Base-by-base conservation (phyloP, 768 basidiomycete species). In the Podaxis sp. region DNA sequence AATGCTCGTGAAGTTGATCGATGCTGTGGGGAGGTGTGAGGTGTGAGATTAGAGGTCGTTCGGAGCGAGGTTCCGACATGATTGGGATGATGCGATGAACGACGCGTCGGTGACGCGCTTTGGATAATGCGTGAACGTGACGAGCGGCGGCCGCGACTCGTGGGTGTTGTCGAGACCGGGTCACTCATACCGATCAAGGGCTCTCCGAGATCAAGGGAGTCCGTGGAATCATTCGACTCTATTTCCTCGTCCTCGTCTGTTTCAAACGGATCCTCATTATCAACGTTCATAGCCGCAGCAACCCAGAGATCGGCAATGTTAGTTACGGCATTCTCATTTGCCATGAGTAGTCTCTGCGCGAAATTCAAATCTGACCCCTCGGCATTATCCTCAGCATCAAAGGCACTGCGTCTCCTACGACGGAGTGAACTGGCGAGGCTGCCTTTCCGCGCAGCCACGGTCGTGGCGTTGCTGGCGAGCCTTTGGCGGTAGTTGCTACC, bases 241-340 rank as follows among this genome's bases (percentile, higher is more conserved):
- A 19, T 24, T 40, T 49, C 64, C n/a, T 61, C 64, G n/a, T 63
- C 65, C 22, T 78, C 76, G 61, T 87, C 88, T 11, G 76, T 78
- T 67, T 87, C 85, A 64, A 90, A 91, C 2, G 88, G 87, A 61
- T 95, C 88, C 66, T 95, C 94, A 68, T 92, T 90, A 70, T 96
- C 95, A 33, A 89, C 93, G 64, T 96, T 97, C 78, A 96, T 93
- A 5, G 96, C 97, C 19, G 96, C 92, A 4, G 95, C 94, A 57
- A 99, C 93, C 97, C 97, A 99, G 22, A 99, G 79, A 75, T 98
- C 96, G 24, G 95, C 93, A 70, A 99, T 92, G 67, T 90, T 94
- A 61, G 93, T 96, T 4, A 95, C 95, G 12, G 93, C 90, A 68
- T 94, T 92, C 75, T 97, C 95, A 74, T 97, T 97, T 19, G 96